Evolutionary conservation across 225 moss, liverwort and hornwort species (phyloP).

Genomic region (Pseudoscleropodium purum): DNA sequence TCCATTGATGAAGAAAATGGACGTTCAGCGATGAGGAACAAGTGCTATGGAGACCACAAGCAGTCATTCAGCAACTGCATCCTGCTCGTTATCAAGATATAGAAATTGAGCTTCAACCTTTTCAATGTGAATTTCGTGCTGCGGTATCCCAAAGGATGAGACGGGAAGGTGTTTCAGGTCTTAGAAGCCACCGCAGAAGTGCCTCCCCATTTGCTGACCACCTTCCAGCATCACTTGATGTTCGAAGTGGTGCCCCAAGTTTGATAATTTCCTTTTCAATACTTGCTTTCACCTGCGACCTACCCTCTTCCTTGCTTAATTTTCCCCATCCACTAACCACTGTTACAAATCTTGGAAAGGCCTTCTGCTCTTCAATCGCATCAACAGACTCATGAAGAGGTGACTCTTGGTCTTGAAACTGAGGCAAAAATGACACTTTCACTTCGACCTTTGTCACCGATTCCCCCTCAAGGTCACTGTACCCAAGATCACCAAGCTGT

Average conservation of each 20-base stretch:
- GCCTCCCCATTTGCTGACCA: slow-evolving; percentile 76
- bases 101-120: background rate
- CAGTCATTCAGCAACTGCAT: background rate
- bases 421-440: slow-evolving; percentile 48
- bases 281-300: slow-evolving; percentile 49
- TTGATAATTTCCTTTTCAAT: slow-evolving; percentile 70
- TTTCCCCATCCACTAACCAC: slow-evolving; percentile 97
- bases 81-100: background rate
- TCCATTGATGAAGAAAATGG: background rate
- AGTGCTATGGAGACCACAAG: background rate
- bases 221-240: slow-evolving; percentile 66
- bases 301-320: slow-evolving; percentile 82
- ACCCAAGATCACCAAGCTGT: background rate
- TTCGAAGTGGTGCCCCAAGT: slow-evolving; percentile 64
- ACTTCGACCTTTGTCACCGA: slow-evolving; percentile 42
- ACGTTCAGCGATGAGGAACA: background rate
- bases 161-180: slow-evolving; percentile 55
- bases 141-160: slow-evolving; percentile 61
- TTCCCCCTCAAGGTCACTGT: slow-evolving; percentile 8
- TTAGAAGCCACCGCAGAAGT: slow-evolving; percentile 75
- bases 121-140: slow-evolving; percentile 11
- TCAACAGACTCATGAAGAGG: background rate
- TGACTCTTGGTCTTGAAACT: background rate
- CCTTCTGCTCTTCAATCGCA: slow-evolving; percentile 2
- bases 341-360: slow-evolving; percentile 56